phyloP scores from a whole-genome alignment of 768 basidiomycete species.

The Glaciozyma martinii region DNA sequence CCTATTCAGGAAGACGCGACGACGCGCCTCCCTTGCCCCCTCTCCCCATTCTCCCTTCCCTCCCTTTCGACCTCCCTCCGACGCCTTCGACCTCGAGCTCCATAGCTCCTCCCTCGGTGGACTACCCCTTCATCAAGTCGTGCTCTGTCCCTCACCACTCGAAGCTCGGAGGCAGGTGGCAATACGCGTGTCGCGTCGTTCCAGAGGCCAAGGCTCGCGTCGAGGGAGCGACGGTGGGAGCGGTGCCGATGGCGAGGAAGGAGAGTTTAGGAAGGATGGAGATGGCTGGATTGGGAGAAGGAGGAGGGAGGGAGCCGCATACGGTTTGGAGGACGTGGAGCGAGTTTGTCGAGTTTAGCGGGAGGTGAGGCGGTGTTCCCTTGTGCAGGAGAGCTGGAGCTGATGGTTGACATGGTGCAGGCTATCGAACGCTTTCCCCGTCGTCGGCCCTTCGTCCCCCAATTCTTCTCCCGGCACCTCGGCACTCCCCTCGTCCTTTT shows the following conservation, averaged over 20 bases:
- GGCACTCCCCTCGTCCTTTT: neutral
- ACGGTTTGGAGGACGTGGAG: conserved; percentile 31
- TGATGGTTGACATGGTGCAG: neutral
- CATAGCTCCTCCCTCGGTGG: neutral
- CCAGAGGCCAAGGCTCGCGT: conserved; percentile 9
- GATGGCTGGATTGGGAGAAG: conserved; percentile 4
- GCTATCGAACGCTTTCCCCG: conserved; percentile 22
- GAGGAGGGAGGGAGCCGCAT: conserved; percentile 20
- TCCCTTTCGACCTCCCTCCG: neutral
- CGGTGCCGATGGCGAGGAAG: conserved; percentile 4
- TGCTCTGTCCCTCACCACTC: conserved; percentile 29
- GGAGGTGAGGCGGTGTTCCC: conserved; percentile 11
- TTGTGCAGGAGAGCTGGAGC: neutral
- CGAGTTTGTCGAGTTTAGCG: conserved; percentile 28
- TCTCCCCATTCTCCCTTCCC: conserved; percentile 5
- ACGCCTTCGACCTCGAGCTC: conserved; percentile 2
- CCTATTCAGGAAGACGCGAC: neutral
- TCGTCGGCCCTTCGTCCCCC: neutral
- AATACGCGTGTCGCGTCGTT: conserved; percentile 29
- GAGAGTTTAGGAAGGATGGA: conserved; percentile 16
- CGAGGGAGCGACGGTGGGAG: neutral
- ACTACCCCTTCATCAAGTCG: conserved; percentile 10
- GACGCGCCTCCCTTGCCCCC: neutral
- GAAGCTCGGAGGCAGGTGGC: conserved; percentile 18
- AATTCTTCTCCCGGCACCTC: neutral